phyloP scores from a whole-genome alignment of 805 yeast species.

The Myxozyma lipomycoides region DNA sequence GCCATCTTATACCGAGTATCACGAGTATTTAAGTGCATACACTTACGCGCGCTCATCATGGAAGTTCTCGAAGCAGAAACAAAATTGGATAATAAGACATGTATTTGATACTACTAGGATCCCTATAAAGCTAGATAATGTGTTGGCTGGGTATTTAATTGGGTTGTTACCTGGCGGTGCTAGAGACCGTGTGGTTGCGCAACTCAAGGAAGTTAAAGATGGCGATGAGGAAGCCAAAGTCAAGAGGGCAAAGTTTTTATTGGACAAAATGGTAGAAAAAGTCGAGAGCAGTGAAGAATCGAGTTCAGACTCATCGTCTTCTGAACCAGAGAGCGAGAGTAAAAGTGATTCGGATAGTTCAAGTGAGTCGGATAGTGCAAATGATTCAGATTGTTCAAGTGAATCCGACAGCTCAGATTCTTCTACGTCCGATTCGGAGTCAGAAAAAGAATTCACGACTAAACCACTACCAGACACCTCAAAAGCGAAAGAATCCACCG shows the following conservation, averaged over 20 bases:
- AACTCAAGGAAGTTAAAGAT: conserved; percentile 9
- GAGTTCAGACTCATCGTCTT: conserved; percentile 3
- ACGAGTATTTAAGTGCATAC: conserved; percentile 6
- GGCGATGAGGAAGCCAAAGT: conserved; percentile 4
- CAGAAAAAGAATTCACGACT: background rate
- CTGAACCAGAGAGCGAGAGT: conserved; percentile 1
- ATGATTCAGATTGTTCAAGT: too few relatives aligned
- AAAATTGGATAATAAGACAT: conserved; percentile 19
- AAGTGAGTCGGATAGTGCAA: background rate
- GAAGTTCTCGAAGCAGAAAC: conserved; percentile 24
- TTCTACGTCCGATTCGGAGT: conserved; percentile 1
- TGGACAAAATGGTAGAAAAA: conserved; percentile 1
- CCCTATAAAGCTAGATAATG: conserved; percentile 2
- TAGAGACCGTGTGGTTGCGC: conserved; percentile 9
- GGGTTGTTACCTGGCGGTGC: conserved; percentile 15
- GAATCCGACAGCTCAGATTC: background rate
- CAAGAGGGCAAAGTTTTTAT: conserved; percentile 6
- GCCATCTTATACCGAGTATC: conserved; percentile 1
- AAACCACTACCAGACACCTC: background rate
- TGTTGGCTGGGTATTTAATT: conserved; percentile 1
- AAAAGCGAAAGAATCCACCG: background rate
- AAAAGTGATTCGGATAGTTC: conserved; percentile 1
- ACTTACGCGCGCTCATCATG: conserved; percentile 2
- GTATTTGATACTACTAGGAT: background rate
- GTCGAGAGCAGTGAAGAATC: background rate